A percentile compares a stretch with the other conserved stretches of the same genome.
Evolutionary conservation across 2,329 filamentous ascomycete species (phyloP).

Genomic region (Neopestalotiopsis rosae): DNA sequence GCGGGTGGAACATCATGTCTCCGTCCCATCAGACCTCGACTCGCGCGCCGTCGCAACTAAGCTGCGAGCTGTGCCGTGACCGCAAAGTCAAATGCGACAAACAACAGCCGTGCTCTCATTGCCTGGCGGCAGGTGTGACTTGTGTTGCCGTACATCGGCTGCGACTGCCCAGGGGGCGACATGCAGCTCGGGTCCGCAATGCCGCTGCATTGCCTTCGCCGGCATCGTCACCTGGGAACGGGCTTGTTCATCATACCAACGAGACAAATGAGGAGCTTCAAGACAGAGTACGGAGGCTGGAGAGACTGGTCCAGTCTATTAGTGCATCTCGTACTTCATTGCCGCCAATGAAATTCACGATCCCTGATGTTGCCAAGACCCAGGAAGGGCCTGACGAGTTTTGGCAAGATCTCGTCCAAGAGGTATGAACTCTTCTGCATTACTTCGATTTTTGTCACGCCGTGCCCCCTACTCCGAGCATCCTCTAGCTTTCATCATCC

Average conservation of each 20-base stretch:
- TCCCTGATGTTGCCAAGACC: background rate
- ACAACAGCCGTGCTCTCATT: constrained; percentile 11
- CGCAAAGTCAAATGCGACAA: constrained; percentile 17
- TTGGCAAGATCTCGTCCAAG: constrained; percentile 11
- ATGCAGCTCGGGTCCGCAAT: background rate
- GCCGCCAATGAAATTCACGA: background rate
- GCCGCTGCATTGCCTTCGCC: background rate
- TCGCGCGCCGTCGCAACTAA: background rate
- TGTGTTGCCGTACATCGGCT: constrained; percentile 6
- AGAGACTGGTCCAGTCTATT: background rate
- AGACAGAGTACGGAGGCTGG: background rate
- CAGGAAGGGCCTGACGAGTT: constrained; percentile 11
- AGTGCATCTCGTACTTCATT: background rate
- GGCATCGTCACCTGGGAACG: background rate
- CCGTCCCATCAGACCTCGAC: background rate
- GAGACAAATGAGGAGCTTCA: constrained; percentile 10
- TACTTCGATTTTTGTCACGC: background rate
- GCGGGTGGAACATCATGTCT: background rate
- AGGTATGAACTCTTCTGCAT: background rate
- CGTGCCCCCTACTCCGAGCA: no score
- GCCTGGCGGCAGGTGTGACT: background rate
- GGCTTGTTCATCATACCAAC: no score
- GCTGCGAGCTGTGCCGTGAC: constrained; percentile 12
- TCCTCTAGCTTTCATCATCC: background rate
- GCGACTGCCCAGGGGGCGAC: background rate